Percentiles rank a stretch among this genome's conserved stretches.
phyloP scores from a whole-genome alignment of 2,329 filamentous ascomycete genomes.

The Fusarium drepaniforme region DNA sequence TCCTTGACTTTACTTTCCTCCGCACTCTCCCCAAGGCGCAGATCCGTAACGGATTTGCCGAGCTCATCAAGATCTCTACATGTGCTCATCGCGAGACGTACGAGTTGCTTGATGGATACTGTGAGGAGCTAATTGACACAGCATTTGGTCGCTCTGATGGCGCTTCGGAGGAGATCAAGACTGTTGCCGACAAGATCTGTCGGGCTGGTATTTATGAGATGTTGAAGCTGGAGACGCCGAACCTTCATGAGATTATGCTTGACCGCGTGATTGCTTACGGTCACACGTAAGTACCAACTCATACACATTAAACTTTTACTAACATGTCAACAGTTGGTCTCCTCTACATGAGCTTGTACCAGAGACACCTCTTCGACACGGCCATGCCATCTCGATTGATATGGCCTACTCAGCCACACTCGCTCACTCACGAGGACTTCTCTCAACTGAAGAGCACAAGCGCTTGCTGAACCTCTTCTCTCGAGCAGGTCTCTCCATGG shows the following conservation, averaged over 20 bases:
- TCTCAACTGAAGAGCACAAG: conserved; percentile 70
- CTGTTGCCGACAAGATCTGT: conserved; percentile 76
- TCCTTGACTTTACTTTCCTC: conserved; percentile 81
- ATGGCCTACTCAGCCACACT: conserved; percentile 82
- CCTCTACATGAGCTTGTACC: conserved; percentile 79
- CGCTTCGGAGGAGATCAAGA: conserved; percentile 65
- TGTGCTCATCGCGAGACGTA: conserved; percentile 76
- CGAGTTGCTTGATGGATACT: conserved; percentile 75
- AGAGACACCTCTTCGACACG: conserved; percentile 76
- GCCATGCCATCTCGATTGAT: conserved; percentile 80
- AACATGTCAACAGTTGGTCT: conserved; percentile 67
- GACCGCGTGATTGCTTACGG: conserved; percentile 81
- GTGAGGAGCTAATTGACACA: conserved; percentile 74
- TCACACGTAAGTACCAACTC: conserved; percentile 67
- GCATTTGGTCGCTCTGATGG: conserved; percentile 73
- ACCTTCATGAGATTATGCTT: conserved; percentile 78
- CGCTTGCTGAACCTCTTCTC: conserved; percentile 77
- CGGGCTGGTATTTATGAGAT: conserved; percentile 78
- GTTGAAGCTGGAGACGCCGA: conserved; percentile 79
- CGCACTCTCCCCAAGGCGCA: conserved; percentile 75
- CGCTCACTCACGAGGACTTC: conserved; percentile 71
- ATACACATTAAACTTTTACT: background rate
- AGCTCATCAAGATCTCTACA: conserved; percentile 81
- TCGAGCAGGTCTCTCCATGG: conserved; percentile 77
- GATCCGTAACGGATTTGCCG: conserved; percentile 80